Conservation (phyloP, 2,329 filamentous ascomycete species). For the Aspergillus ibericus region DNA sequence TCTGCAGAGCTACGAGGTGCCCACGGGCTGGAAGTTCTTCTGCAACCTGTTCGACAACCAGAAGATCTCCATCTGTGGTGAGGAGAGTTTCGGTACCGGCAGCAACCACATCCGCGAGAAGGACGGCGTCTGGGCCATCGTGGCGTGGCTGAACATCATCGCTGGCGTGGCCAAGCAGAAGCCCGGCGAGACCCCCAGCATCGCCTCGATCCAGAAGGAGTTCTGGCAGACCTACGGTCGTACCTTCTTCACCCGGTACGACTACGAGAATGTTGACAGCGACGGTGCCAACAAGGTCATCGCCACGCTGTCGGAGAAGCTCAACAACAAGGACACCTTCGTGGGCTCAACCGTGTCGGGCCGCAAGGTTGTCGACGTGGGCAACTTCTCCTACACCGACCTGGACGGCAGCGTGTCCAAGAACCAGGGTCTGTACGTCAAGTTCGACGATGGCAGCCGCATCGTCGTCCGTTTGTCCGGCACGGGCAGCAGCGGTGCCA, state of each 20-base stretch:
- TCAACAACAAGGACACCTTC: slow-evolving; percentile 71
- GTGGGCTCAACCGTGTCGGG: slow-evolving; percentile 79
- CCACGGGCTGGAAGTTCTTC: slow-evolving; percentile 99
- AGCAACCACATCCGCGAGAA: slow-evolving; percentile 99
- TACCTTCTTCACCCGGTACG: slow-evolving; percentile 98
- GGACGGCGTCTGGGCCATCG: slow-evolving; percentile 95
- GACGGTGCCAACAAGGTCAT: slow-evolving; percentile 91
- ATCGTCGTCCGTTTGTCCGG: slow-evolving; percentile 94
- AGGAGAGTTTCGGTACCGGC: slow-evolving; percentile 97
- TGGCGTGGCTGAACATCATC: slow-evolving; percentile 98
- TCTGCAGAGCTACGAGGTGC: slow-evolving; percentile 90
- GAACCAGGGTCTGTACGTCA: slow-evolving; percentile 93
- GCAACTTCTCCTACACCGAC: slow-evolving; percentile 97
- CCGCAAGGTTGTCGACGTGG: slow-evolving; percentile 82
- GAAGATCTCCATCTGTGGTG: slow-evolving; percentile 97
- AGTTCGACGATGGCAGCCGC: slow-evolving; percentile 90
- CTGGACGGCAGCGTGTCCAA: slow-evolving; percentile 95
- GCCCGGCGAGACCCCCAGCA: slow-evolving; percentile 78
- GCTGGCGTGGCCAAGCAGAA: slow-evolving; percentile 85
- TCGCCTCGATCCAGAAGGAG: slow-evolving; percentile 92
- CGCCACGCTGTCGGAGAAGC: slow-evolving; percentile 73
- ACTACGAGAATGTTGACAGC: slow-evolving; percentile 93
- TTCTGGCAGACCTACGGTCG: slow-evolving; percentile 97
- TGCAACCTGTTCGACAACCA: slow-evolving; percentile 90
- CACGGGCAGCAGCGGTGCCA: slow-evolving; percentile 91